These are phyloP conservation scores for Hymenoscyphus occultus DNA, from an alignment of 2,329 filamentous ascomycete genomes.

Conservation along the genomic window DNA sequence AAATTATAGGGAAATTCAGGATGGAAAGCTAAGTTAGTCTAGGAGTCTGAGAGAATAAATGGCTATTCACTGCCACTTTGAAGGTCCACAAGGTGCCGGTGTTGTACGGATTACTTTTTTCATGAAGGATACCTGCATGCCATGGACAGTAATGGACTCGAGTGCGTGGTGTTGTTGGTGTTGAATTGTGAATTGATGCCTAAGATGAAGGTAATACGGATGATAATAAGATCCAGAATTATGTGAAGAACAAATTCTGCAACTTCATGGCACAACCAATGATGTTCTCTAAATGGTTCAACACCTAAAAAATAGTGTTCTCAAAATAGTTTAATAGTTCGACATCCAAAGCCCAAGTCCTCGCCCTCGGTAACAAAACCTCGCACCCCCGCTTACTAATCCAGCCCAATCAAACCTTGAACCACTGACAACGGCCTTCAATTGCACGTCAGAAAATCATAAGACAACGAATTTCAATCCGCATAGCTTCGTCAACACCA, in stretches of 20 bases:
- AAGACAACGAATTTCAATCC: conserved; percentile 7
- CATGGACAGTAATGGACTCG: too few relatives aligned
- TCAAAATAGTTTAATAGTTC: neutral
- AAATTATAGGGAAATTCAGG: too few relatives aligned
- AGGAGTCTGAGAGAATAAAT: too few relatives aligned
- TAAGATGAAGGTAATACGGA: neutral
- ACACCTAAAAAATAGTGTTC: neutral
- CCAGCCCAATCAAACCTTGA: neutral
- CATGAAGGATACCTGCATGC: too few relatives aligned
- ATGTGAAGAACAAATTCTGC: neutral
- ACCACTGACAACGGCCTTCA: neutral
- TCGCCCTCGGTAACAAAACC: neutral
- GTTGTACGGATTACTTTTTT: too few relatives aligned
- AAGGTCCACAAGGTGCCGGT: too few relatives aligned
- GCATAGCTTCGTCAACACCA: conserved; percentile 11
- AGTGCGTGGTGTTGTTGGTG: neutral
- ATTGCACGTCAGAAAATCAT: conserved; percentile 14
- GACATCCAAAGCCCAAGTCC: neutral
- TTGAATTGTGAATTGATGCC: neutral
- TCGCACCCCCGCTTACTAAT: neutral
- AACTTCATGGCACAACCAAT: neutral
- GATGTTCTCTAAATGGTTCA: neutral
- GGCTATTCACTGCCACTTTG: too few relatives aligned
- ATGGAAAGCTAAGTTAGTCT: too few relatives aligned
- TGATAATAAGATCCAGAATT: neutral